Evolutionary conservation across 2,329 filamentous ascomycete species (phyloP), one percentile per base, ranked within the genome.

Genomic region (Ascochyta clinopodiicola): DNA sequence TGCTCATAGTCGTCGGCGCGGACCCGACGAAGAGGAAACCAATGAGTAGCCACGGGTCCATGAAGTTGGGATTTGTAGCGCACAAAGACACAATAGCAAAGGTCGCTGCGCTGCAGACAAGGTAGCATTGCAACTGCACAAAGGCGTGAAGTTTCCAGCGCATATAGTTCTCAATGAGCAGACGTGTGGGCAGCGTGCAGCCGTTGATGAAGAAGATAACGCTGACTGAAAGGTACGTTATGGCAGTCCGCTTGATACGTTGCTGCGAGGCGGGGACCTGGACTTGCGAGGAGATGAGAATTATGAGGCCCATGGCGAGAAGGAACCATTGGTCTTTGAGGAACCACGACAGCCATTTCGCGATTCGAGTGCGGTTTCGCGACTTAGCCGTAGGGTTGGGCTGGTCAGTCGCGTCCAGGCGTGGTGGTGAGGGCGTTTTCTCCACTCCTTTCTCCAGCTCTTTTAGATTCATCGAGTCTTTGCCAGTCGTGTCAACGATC

Each of bases 171-270:
- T 79, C 75, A 38, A 83, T 74, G 9, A 91, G 77, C 63, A 89
- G 85, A 31, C 81, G 78, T 0, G 84, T 85, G 7, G 87, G 81
- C 17, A 91, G 83, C 46, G 88, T 89, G 63, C 90, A 81, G 3
- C 88, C 88, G 51, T 87, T 90, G 61, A 90, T 81, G 52, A 91
- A 78, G 72, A 91, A 91, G 64, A 91, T 89, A 64, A 90, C 75
- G 17, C 82, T 85, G 27, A 91, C 86, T 19, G 83, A 86, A 29
- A 88, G 86, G 69, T 91, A 91, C 27, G 90, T 80, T 49, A 90
- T 75, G 8, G 79, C 73, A 13, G 75, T 79, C 43, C 80, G 73
- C 64, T 83, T 84, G 42, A 75, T 74, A 3, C 77, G 72, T 53
- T 83, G 77, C 6, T 84, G 77, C 66, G 85, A 77, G 76, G 84